Conservation (phyloP, 306 rosid species). For the Trichosanthes truncata region DNA sequence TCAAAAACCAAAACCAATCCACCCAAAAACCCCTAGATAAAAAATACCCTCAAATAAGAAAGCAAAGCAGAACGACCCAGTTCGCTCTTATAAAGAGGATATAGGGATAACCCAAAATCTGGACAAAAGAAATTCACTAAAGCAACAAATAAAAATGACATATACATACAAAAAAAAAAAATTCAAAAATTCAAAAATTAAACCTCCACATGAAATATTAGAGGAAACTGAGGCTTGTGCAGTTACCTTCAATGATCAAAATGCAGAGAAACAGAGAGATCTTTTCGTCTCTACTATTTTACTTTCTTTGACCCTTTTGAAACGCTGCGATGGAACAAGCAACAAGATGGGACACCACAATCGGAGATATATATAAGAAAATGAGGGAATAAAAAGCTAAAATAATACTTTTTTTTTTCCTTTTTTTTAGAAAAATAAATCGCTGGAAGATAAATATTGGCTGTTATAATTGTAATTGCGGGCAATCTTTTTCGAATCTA, state of each 20-base stretch:
- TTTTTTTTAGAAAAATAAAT: not conserved
- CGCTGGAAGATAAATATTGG: not conserved
- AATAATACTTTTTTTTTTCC: not conserved
- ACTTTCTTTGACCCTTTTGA: not conserved
- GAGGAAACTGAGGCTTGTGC: not conserved
- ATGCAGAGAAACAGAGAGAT: constrained; percentile 1
- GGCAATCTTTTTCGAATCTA: not conserved
- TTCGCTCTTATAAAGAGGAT: constrained; percentile 12
- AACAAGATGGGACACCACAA: not conserved
- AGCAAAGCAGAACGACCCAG: constrained; percentile 10
- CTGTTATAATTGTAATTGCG: not conserved
- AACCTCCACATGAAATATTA: not conserved
- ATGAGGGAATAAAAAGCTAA: not conserved
- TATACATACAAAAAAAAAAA: not conserved
- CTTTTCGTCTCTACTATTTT: not conserved
- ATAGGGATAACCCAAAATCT: constrained; percentile 37
- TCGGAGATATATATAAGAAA: not conserved
- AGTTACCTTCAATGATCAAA: constrained; percentile 22
- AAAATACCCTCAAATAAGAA: constrained; percentile 11
- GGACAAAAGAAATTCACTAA: constrained; percentile 28
- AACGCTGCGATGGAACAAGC: not conserved
- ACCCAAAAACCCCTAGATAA: constrained; percentile 34
- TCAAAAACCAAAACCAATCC: constrained; percentile 19
- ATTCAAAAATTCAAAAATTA: not conserved
- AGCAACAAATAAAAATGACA: not conserved